Evolutionary conservation across 345 rosid genomes (phyloP), one percentile per base, ranked within the genome.

Genomic region (Pugionium cornutum): DNA sequence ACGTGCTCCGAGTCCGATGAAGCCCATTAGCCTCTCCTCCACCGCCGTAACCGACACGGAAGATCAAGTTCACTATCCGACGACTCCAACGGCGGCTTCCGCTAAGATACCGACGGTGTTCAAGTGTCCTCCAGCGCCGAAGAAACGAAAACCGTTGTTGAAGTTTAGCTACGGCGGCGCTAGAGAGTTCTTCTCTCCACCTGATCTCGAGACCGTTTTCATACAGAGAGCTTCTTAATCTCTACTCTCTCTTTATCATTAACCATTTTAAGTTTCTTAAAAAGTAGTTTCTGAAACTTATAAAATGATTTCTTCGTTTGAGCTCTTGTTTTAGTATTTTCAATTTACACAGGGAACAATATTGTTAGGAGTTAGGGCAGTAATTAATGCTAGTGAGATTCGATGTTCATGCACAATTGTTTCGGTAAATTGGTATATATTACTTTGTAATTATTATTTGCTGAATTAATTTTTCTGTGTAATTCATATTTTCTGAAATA

Each of bases 141-240:
- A 72, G 60, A 72, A 72, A 56, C 66, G 46, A 39, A 72, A 58
- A 58, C 66, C 6, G 27, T 25, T 70, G 9, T 51, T 51, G 27
- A 57, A 57, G 66, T 57, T 46, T 50, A 34, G 47, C 9, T 64
- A 56, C 27, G 34, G 10, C n/a, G 71, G 60, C 5, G 41, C 35
- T 48, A 56, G 53, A 65, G 60, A 48, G n/a, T 65, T 72, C 71
- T 65, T 72, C 33, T 56, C 66, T 11, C 76, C 76, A 33, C 76
- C 64, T 18, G 70, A 71, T 71, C 70, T 71, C 4, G 75, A 71
- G 25, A 64, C 58, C 36, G 65, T 71, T 37, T 64, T 71, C 43
- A 47, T 29, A 29, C 49, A 5, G 1, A 53, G 27, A 61, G 32
- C 67, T 44, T 44, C 55, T 53, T 69, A 45, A 60, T n/a, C 18